These are phyloP conservation scores for Vitis vinifera DNA, from an alignment of 164 flowering plant species.

Conservation along the genomic window ASM3070453v1 NC_081806.1:2704001-2704500, in stretches of 20 bases:
- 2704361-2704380: neutral
- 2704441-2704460: neutral
- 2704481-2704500: too few relatives aligned
- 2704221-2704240: neutral
- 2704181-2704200: too few relatives aligned
- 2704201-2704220: neutral
- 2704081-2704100: constrained; percentile 53
- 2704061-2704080: constrained; percentile 52
- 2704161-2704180: neutral
- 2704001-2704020: constrained; percentile 55
- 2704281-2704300: neutral
- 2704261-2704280: neutral
- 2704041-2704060: constrained; percentile 58
- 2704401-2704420: neutral
- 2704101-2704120: constrained; percentile 60
- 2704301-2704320: neutral
- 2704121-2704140: constrained; percentile 58
- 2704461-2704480: neutral
- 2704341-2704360: neutral
- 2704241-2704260: neutral
- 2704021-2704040: constrained; percentile 32
- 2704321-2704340: neutral
- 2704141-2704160: neutral
- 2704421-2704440: neutral
- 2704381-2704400: too few relatives aligned